Base-by-base conservation (phyloP, 1,139 yeast species). In the Pichia inconspicua region DNA sequence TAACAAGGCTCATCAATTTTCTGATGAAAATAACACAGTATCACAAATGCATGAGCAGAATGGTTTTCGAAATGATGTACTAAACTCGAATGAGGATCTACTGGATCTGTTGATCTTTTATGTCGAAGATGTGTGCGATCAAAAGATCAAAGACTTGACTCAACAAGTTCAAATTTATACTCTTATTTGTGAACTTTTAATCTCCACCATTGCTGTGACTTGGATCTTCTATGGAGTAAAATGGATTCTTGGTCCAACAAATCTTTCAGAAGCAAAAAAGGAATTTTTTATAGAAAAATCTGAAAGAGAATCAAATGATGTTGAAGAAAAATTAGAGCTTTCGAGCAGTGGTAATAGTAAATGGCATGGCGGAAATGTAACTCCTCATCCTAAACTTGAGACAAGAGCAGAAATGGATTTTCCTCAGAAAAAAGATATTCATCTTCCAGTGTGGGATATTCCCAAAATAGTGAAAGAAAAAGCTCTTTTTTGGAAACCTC, bases 81-180 rank as follows among this genome's bases (percentile, higher is more conserved):
- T 17, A 25, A 28, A 25, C 12, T 5, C 36, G 3, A 27, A 32
- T 15, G 50, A 49, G 7, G 50, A 49, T 10, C 10, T 46, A 2
- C 5, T 49, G 17, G 48, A 49, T 28, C 15, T 49, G 27, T 38
- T 49, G 25, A 25, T 47, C 27, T 44, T 42, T 19, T 49, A 47
- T 41, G 46, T 45, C 4, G 53, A 49, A 17, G 47, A 47, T 27
- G n/a, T 47, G 6, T 49, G 44, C 43, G 53, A 49, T 7, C 48
- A 44, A 32, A 45, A 43, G 28, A 30, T 47, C 2, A 35, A 41
- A 30, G 48, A 47, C 11, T 35, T 49, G 14, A 38, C 17, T 27
- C 7, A 27, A 11, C 44, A 45, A 25, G 32, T 47, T 25, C 32
- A 37, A 36, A 25, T 45, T 14, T 49, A 49, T 39, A 48, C 45